A percentile compares a stretch with the other conserved stretches of the same genome.
Conservation (phyloP, 2,329 filamentous ascomycete species). For the Microdochium trichocladiopsis region DNA sequence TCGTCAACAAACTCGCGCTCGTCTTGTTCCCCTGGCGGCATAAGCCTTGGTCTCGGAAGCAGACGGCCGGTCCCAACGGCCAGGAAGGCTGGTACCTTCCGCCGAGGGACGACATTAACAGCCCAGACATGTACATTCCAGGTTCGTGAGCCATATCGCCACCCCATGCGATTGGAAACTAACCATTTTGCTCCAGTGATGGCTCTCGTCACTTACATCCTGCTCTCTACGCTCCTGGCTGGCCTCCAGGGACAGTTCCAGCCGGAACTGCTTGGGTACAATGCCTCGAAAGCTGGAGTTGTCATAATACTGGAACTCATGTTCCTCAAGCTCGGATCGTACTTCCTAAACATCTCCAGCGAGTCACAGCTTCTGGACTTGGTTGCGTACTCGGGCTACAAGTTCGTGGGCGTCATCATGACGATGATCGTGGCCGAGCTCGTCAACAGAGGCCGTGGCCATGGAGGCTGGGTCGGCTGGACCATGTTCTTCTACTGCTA, state of each 20-base stretch:
- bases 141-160: constrained; percentile 22
- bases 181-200: constrained; percentile 50
- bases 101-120: constrained; percentile 92
- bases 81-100: constrained; percentile 77
- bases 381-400: constrained; percentile 95
- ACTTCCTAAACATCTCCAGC: constrained; percentile 88
- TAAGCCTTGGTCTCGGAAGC: constrained; percentile 93
- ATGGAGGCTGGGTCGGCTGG: constrained; percentile 86
- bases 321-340: constrained; percentile 86
- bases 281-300: constrained; percentile 74
- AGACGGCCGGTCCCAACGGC: constrained; percentile 62
- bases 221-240: constrained; percentile 84
- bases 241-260: constrained; percentile 88
- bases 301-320: constrained; percentile 84
- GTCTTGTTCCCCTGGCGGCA: constrained; percentile 98
- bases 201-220: constrained; percentile 95
- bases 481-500: constrained; percentile 86
- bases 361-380: constrained; percentile 90
- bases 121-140: constrained; percentile 98
- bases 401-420: constrained; percentile 93
- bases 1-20: constrained; percentile 84
- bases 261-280: constrained; percentile 86
- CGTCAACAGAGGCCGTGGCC: constrained; percentile 70
- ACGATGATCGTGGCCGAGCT: constrained; percentile 77
- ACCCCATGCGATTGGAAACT: constrained; percentile 14